Conservation (phyloP, 768 basidiomycete genomes). For the Mycena epipterygia region DNA sequence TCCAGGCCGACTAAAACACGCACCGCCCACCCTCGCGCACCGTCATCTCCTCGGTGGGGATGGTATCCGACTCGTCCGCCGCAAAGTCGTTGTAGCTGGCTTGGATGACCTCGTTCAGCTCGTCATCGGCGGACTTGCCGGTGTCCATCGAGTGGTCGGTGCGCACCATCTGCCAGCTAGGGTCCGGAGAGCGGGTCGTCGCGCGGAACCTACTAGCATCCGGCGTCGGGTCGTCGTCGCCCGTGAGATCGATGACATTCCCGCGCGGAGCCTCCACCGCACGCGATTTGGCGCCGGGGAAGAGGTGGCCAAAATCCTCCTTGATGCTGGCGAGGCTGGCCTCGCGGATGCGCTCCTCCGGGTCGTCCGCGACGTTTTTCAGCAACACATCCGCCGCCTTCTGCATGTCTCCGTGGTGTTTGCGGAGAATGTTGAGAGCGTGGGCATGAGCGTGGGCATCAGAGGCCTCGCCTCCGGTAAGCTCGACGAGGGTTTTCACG, state of each 20-base stretch:
- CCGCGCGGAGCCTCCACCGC: background rate
- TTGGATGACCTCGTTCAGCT: slow-evolving; percentile 30
- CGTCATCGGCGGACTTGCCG: slow-evolving; percentile 31
- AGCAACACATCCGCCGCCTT: slow-evolving; percentile 27
- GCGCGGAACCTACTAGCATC: slow-evolving; percentile 14
- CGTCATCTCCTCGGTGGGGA: slow-evolving; percentile 13
- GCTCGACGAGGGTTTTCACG: slow-evolving; percentile 8
- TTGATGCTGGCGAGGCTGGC: slow-evolving; percentile 2
- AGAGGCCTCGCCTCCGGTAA: too few species aligned
- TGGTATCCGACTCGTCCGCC: slow-evolving; percentile 27
- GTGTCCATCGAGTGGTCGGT: background rate
- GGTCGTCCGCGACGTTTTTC: background rate
- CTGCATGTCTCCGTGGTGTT: slow-evolving; percentile 19
- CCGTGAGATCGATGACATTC: slow-evolving; percentile 37
- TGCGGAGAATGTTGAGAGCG: slow-evolving; percentile 19
- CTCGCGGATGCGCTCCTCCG: slow-evolving; percentile 2
- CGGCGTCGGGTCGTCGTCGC: slow-evolving; percentile 20
- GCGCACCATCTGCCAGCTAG: slow-evolving; percentile 31
- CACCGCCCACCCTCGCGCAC: slow-evolving; percentile 25
- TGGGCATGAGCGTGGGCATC: slow-evolving; percentile 11
- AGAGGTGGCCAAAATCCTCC: slow-evolving; percentile 19
- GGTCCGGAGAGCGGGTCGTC: slow-evolving; percentile 35
- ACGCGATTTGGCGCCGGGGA: background rate
- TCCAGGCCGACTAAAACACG: background rate
- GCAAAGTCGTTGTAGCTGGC: slow-evolving; percentile 29